Percentiles rank a stretch among this genome's conserved stretches.
phyloP scores from a whole-genome alignment of 106 monocot species.

The Acorus calamus region DNA sequence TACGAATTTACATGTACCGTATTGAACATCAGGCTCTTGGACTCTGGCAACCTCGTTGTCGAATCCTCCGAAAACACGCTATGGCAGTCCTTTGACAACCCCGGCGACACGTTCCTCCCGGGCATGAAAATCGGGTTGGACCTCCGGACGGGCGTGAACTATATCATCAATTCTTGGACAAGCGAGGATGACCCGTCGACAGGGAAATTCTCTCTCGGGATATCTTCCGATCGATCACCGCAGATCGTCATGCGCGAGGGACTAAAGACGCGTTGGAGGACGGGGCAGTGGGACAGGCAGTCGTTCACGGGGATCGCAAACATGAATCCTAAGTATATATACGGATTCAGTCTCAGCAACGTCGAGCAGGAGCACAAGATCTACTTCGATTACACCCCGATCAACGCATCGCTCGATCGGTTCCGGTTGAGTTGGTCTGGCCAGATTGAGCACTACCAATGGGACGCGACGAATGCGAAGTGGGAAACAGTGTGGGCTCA shows the following conservation, averaged over 20 bases:
- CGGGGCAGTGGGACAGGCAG: constrained; percentile 50
- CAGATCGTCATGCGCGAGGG: constrained; percentile 42
- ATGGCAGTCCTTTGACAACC: constrained; percentile 6
- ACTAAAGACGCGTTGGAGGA: constrained; percentile 29
- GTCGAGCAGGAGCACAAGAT: neutral
- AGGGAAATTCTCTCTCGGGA: constrained; percentile 38
- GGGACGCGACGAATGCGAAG: neutral
- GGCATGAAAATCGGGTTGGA: constrained; percentile 2
- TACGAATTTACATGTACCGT: no score
- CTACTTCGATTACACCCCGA: constrained; percentile 22
- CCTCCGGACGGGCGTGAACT: neutral
- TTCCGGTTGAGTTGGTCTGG: constrained; percentile 29
- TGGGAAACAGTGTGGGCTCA: constrained; percentile 42
- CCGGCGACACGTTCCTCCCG: constrained; percentile 5
- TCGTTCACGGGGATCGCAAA: constrained; percentile 36
- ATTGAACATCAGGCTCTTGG: neutral
- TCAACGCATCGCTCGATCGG: constrained; percentile 24
- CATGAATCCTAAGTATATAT: constrained; percentile 27
- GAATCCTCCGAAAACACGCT: neutral
- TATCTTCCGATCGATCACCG: constrained; percentile 29
- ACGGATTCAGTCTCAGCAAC: constrained; percentile 24
- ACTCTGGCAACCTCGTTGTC: constrained; percentile 5
- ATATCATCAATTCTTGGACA: neutral
- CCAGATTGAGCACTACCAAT: constrained; percentile 17
- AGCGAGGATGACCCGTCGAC: neutral